Evolutionary conservation across 306 rosid genomes (phyloP).

Genomic region (Cucumis melo): DNA sequence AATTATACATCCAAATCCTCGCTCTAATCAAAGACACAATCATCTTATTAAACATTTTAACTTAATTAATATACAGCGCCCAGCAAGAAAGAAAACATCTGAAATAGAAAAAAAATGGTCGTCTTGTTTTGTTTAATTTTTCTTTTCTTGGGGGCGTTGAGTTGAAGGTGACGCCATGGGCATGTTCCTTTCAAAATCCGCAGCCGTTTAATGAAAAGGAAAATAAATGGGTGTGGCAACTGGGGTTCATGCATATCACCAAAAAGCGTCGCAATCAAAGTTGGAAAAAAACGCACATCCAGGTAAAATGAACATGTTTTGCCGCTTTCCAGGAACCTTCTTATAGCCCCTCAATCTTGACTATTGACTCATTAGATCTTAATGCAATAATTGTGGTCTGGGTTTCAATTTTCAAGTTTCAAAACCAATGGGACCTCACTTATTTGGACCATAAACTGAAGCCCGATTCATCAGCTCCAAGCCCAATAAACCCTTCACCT

Average conservation of each 20-base stretch:
- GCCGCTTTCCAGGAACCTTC: conserved; percentile 33
- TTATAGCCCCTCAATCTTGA: conserved; percentile 27
- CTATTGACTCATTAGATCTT: conserved; percentile 18
- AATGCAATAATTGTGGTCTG: not conserved
- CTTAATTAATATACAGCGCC: not conserved
- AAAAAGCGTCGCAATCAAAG: conserved; percentile 4
- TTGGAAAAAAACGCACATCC: conserved; percentile 15
- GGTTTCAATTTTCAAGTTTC: not conserved
- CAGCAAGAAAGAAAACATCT: not conserved
- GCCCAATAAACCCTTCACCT: not conserved
- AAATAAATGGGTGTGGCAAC: not conserved
- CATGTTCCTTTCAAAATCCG: not conserved
- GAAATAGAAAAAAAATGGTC: not conserved
- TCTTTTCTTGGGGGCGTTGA: not conserved
- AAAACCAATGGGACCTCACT: not conserved
- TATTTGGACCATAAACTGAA: not conserved
- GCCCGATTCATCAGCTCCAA: not conserved
- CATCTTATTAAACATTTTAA: not conserved
- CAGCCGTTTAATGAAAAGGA: not conserved
- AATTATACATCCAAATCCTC: not conserved
- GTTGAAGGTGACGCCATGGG: not conserved
- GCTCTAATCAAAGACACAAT: not conserved
- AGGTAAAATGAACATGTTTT: conserved; percentile 39
- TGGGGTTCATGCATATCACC: not conserved
- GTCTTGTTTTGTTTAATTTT: not conserved